phyloP scores from a whole-genome alignment of 768 basidiomycete species.

The Tylopilus cervinicoccineus region DNA sequence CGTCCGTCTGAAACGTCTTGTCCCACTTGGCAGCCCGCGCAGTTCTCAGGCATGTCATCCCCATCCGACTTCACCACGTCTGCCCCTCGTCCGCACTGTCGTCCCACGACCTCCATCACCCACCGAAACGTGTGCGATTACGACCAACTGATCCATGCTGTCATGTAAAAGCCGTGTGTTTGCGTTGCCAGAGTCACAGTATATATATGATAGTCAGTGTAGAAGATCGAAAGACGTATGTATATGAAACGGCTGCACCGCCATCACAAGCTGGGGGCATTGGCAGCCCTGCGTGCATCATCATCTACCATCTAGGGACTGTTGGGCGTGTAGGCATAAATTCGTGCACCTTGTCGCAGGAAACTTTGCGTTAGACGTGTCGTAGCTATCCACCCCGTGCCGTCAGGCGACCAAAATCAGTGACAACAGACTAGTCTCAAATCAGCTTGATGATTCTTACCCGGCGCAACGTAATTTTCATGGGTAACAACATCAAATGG shows the following conservation, averaged over 20 bases:
- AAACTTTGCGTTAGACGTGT: constrained; percentile 58
- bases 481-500: constrained; percentile 77
- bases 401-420: constrained; percentile 17
- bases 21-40: constrained; percentile 3
- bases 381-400: constrained; percentile 30
- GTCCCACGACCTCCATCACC: neutral
- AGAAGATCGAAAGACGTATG: constrained; percentile 28
- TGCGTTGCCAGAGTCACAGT: constrained; percentile 15
- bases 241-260: constrained; percentile 9
- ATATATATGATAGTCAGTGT: constrained; percentile 22
- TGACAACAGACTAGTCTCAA: constrained; percentile 12
- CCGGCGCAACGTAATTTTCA: constrained; percentile 70
- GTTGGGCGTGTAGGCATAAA: constrained; percentile 47
- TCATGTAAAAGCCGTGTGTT: constrained; percentile 9
- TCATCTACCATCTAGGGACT: constrained; percentile 32
- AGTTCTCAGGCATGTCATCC: constrained; percentile 20
- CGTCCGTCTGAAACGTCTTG: neutral
- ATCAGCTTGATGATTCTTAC: constrained; percentile 45
- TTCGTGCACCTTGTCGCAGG: constrained; percentile 52
- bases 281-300: constrained; percentile 1
- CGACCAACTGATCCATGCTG: constrained; percentile 10
- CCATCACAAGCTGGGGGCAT: constrained; percentile 9
- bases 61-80: neutral
- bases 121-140: constrained; percentile 20
- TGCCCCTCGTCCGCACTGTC: too few species aligned